Evolutionary conservation across 1,284 basidiomycete species (phyloP).

Genomic region (Fomitopsis palustris): DNA sequence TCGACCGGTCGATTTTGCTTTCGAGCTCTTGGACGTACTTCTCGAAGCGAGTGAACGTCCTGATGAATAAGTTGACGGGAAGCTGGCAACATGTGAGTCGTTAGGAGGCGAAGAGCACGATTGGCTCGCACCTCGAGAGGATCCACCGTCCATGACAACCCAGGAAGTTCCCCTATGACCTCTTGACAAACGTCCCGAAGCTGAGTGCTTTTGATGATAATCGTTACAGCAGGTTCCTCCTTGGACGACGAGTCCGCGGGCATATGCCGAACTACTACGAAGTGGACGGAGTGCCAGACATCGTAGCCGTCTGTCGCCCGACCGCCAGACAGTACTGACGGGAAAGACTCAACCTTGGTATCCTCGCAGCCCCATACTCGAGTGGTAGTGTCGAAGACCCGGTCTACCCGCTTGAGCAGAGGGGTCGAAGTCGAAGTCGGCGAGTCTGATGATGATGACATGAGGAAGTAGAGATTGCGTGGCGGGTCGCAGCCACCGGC

Average conservation of each 20-base stretch:
- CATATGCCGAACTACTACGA: slow-evolving; percentile 49
- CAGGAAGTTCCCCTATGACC: slow-evolving; percentile 47
- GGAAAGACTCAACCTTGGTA: slow-evolving; percentile 45
- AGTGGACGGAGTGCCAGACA: slow-evolving; percentile 50
- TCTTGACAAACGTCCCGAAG: slow-evolving; percentile 51
- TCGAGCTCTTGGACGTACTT: background rate
- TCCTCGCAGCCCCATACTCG: slow-evolving; percentile 56
- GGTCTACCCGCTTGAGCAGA: slow-evolving; percentile 55
- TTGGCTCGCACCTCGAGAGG: slow-evolving; percentile 40
- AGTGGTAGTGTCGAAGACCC: slow-evolving; percentile 52
- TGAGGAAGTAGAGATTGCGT: too few species aligned
- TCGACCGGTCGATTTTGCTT: background rate
- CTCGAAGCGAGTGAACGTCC: background rate
- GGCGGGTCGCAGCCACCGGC: too few species aligned
- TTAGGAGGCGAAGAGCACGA: background rate
- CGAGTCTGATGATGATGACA: too few species aligned
- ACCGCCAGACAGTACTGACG: slow-evolving; percentile 36
- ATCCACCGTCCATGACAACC: slow-evolving; percentile 52
- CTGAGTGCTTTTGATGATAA: slow-evolving; percentile 56
- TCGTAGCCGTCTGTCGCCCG: slow-evolving; percentile 34
- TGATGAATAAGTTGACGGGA: background rate
- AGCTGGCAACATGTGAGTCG: slow-evolving; percentile 10
- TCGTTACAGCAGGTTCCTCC: slow-evolving; percentile 41
- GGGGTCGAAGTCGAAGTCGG: slow-evolving; percentile 28
- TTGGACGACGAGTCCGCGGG: slow-evolving; percentile 26